Evolutionary conservation across 768 basidiomycete species (phyloP), one percentile per base, ranked within the genome.

Genomic region (Suillus variegatus): DNA sequence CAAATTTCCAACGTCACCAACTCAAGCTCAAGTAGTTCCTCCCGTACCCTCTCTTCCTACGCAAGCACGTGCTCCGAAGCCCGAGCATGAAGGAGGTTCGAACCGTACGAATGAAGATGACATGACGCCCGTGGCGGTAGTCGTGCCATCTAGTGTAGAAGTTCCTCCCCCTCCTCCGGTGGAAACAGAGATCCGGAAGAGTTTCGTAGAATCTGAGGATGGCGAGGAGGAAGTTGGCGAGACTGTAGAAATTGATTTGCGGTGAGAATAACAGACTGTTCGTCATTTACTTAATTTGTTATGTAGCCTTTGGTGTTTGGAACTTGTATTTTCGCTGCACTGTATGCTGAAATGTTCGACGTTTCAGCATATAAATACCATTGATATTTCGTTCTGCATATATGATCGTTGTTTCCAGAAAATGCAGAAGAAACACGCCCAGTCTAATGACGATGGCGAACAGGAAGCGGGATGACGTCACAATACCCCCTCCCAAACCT

Each of bases 151-250:
- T 28, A 87, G 80, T 61, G 88, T 91, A 16, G 91, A 93, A 72
- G 88, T 93, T 7, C 92, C 91, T 4, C 88, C 92, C 0, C 92
- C 92, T 4, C 91, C 92, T 32, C 90, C 90, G 0, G 83, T 91
- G 16, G 89, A 91, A 73, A 92, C 94, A 77, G 90, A 93, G 74
- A 79, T 76, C 41, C 73, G 78, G 61, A 72, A 78, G 66, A 77
- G 76, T 10, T 70, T 76, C 22, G 71, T 75, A 25, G 88, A 86
- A 40, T 84, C 49, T 12, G 89, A 88, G 35, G 76, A 88, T 10
- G 84, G 75, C 0, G 90, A 91, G 44, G 91, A 91, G 61, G 92
- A 93, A 38, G 84, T 93, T 55, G 92, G 91, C 0, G 90, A 89
- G 74, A 93, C 90, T 6, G 91, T 86, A 38, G 92, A 93, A 70